phyloP scores from a whole-genome alignment of 2,329 filamentous ascomycete species.

The Simplicillium sp. region DNA sequence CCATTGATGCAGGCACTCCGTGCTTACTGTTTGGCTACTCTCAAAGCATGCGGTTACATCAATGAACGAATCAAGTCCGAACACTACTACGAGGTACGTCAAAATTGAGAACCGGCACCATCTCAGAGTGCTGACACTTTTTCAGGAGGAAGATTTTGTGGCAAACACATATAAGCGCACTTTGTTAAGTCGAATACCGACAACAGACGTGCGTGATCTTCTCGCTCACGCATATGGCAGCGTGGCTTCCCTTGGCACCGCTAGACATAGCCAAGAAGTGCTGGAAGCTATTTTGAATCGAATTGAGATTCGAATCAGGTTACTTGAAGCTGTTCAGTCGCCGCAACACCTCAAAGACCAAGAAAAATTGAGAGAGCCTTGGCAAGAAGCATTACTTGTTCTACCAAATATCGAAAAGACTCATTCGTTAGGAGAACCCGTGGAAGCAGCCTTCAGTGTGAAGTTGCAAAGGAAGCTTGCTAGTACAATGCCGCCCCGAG shows the following conservation, averaged over 20 bases:
- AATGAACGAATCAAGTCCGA: constrained; percentile 71
- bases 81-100: constrained; percentile 75
- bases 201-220: constrained; percentile 42
- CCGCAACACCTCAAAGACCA: constrained; percentile 33
- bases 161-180: constrained; percentile 81
- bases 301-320: constrained; percentile 55
- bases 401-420: constrained; percentile 50
- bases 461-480: constrained; percentile 88
- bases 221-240: constrained; percentile 46
- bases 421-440: constrained; percentile 50
- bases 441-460: constrained; percentile 75
- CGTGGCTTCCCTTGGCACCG: constrained; percentile 24
- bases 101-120: background rate
- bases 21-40: constrained; percentile 75
- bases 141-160: constrained; percentile 89
- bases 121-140: background rate
- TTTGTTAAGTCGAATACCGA: constrained; percentile 56
- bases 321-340: constrained; percentile 46
- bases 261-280: constrained; percentile 23
- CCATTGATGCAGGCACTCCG: constrained; percentile 58
- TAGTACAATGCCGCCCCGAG: constrained; percentile 85
- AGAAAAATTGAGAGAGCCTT: constrained; percentile 37
- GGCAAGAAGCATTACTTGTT: constrained; percentile 39
- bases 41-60: constrained; percentile 76
- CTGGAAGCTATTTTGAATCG: too few species aligned